Percentiles rank a stretch among this genome's conserved stretches.
phyloP scores from a whole-genome alignment of 495 filamentous ascomycete genomes.

The Penicillium desertorum region DNA sequence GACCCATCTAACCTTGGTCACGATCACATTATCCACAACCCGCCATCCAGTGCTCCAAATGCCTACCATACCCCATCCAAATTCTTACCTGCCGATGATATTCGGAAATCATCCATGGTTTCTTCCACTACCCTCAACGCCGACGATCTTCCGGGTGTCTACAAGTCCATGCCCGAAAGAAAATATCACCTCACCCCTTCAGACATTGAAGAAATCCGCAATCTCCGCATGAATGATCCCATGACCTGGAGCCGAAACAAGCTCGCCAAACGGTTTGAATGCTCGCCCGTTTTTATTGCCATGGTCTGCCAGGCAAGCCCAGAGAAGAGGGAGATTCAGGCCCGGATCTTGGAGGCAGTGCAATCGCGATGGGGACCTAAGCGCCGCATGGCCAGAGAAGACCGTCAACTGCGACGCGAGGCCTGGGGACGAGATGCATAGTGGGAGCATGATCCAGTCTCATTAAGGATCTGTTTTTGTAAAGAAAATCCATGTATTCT shows the following conservation, averaged over 20 bases:
- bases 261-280: conserved; percentile 74
- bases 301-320: conserved; percentile 50
- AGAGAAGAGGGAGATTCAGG: conserved; percentile 50
- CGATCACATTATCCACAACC: conserved; percentile 88
- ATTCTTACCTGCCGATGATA: conserved; percentile 82
- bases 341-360: conserved; percentile 57
- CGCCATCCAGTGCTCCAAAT: conserved; percentile 78
- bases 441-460: conserved; percentile 6
- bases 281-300: conserved; percentile 70
- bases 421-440: conserved; percentile 53
- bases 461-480: conserved; percentile 5
- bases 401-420: conserved; percentile 65
- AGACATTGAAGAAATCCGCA: conserved; percentile 78
- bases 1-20: conserved; percentile 44
- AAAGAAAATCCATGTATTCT: conserved; percentile 24
- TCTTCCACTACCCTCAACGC: conserved; percentile 23
- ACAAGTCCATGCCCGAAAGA: conserved; percentile 53
- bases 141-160: conserved; percentile 54
- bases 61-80: conserved; percentile 84
- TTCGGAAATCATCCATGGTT: conserved; percentile 58
- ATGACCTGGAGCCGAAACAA: conserved; percentile 66
- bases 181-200: conserved; percentile 73
- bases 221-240: conserved; percentile 65
- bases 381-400: conserved; percentile 69
- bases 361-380: conserved; percentile 73